Percentiles rank a stretch among this genome's conserved stretches.
These are phyloP conservation scores for Helianthus tuberosus DNA, from an alignment of 129 eudicot genomes.

Conservation along the genomic window DNA sequence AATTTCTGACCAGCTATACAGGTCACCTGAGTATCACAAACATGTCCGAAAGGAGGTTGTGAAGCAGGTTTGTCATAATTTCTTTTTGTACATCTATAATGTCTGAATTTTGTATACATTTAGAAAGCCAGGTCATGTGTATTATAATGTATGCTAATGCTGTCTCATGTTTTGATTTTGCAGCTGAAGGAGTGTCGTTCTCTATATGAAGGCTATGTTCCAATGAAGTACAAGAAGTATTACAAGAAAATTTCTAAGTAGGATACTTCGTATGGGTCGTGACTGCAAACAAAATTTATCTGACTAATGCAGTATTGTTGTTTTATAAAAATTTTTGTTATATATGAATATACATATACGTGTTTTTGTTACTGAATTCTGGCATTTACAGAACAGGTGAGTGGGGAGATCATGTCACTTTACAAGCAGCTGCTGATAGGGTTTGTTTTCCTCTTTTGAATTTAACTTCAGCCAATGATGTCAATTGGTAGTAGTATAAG, in stretches of 20 bases:
- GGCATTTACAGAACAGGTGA: constrained; percentile 64
- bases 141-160: constrained; percentile 14
- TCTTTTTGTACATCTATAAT: not conserved
- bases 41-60: constrained; percentile 86
- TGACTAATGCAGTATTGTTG: not conserved
- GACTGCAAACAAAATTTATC: constrained; percentile 13
- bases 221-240: constrained; percentile 84
- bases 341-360: not conserved
- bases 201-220: constrained; percentile 78
- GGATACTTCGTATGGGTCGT: constrained; percentile 41
- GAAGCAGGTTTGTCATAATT: constrained; percentile 62
- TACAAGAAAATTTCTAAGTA: constrained; percentile 82
- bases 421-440: constrained; percentile 94
- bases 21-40: constrained; percentile 78
- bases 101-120: not conserved
- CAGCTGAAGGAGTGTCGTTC: constrained; percentile 68
- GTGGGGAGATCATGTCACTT: constrained; percentile 90
- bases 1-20: constrained; percentile 73
- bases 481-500: constrained; percentile 2
- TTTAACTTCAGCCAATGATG: not conserved
- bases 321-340: not conserved
- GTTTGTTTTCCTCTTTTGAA: constrained; percentile 32
- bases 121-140: constrained; percentile 11
- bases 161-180: constrained; percentile 30
- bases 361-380: constrained; percentile 31